Evolutionary conservation across 345 rosid species (phyloP), one percentile per base, ranked within the genome.

Genomic region (Gossypium stocksii): DNA sequence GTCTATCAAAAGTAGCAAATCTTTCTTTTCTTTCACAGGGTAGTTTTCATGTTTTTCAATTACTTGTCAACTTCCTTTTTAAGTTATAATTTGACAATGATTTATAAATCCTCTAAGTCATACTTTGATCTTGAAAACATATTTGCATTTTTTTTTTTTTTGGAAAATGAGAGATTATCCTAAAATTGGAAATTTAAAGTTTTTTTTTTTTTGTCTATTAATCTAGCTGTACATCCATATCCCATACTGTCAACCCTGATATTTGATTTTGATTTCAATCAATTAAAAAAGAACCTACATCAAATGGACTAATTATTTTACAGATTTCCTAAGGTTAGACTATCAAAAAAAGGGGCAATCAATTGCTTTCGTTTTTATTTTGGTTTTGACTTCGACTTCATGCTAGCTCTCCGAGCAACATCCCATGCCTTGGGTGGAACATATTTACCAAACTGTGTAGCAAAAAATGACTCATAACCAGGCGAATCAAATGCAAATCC

Each of bases 361-460:
- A 86, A 53, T 83, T 77, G 81, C 52, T 88, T 81, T 82, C 82
- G 11, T 82, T 79, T 68, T 10, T 22, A 57, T 10, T 22, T 57
- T 57, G 57, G 48, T 77, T 86, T 94, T 0, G 88, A 87, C 76
- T 82, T 82, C 17, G 92, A 77, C 81, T 76, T 87, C 92, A 87
- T 83, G 80, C 97, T 88, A 54, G 98, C 99, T 88, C 99, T 88
- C 74, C 95, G 79, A 20, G 93, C 95, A 59, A 96, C 98, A 86
- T 96, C 99, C 99, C 99, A 96, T 22, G 98, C 91, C 87, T 90
- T 96, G 34, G 93, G 97, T 1, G 98, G 98, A 16, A 92, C 97
- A 74, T 83, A 79, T 6, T 88, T 68, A 66, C 99, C 98, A 7
- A 86, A 74, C 81, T 96, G 94, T 44, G 97, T 75, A 13, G 99